Base-by-base conservation (phyloP, 176 grass and related monocot genomes). In the Bromus sterilis region DNA sequence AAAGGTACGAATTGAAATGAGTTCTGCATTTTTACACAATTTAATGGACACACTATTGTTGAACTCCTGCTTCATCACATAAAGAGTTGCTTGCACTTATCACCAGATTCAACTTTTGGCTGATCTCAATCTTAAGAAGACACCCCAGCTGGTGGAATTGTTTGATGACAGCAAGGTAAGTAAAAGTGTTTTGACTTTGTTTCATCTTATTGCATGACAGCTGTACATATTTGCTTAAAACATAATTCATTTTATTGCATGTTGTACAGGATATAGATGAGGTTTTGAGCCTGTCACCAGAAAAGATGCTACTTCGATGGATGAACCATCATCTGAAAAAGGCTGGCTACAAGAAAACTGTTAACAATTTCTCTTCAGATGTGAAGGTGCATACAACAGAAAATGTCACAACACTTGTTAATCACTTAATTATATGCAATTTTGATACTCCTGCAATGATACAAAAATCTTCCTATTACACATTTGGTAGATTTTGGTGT, bases 241-340 rank as follows among this genome's bases (percentile, higher is more conserved):
- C n/a, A 29, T 64, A 74, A 69, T 74, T 46, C 20, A 67, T 28
- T 66, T 56, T 73, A 79, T 29, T 83, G 33, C 30, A 80, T 78
- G 25, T 84, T 87, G 25, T 83, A 84, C 85, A 98, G 95, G 95
- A 98, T 88, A 87, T 98, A 84, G 95, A 98, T 20, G 95, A 98
- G 71, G 81, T 98, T 41, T 73, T 98, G 88, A 91, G 88, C 42
- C 85, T 98, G 49, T 89, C 83, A 76, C 95, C 95, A 36, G 95
- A 98, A 78, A 98, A 98, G 64, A 88, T 98, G 91, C 82, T 98
- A 78, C 93, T 98, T 67, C 84, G 86, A 71, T 98, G 95, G 95
- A 98, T 98, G 95, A 98, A 98, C 84, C 89, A 93, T 89, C 95
- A 98, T 90, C 79, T 98, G 59, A 98, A 93, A 72, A 98, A 95